Base-by-base conservation (phyloP, 352 stramenopile species). In the Phytophthora sansomeana region DNA sequence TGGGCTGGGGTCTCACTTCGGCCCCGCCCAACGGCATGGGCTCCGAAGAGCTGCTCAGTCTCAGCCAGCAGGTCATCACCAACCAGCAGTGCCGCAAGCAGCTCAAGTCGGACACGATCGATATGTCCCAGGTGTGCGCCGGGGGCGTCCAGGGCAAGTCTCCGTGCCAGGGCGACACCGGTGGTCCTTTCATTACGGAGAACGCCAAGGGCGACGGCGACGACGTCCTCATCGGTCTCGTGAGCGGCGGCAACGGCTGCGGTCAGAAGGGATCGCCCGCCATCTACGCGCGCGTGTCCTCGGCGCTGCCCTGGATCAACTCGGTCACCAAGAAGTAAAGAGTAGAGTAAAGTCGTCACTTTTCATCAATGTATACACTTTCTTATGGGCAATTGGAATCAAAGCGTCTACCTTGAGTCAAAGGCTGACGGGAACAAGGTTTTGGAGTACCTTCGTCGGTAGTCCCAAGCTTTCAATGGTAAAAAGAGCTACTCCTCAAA, bases 221-320 rank as follows among this genome's bases (percentile, higher is more conserved):
- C 65, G 58, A 86, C 77, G 58, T 74, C 5, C 36, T 88, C 9
- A 74, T 89, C 6, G 84, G 84, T 16, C 19, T 89, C 16, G 64
- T 83, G 6, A 76, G 55, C 44, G 88, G 77, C 49, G 75, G 72
- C 13, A 58, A 66, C n/a, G 77, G 63, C 29, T 89, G 71, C 43
- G 76, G 54, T 7, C 32, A 60, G 21, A 63, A 62, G 58, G 63
- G 55, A 10, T 69, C 54, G 2, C 67, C 69, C 4, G 41, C 53
- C 21, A 65, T 71, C 17, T 70, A 67, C 44, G 44, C 69, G 11
- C 69, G 63, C 13, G 63, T 77, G 29, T 74, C 69, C 11, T 70
- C 58, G 13, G 57, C 38, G 7, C 39, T 71, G 5, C 48, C 51
- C 1, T 76, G 52, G 52, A 76, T 73, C 24, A 70, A 69, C 46